Conservation (phyloP, 2,329 filamentous ascomycete species). For the Immersiporthe knoxdaviesiana region DNA sequence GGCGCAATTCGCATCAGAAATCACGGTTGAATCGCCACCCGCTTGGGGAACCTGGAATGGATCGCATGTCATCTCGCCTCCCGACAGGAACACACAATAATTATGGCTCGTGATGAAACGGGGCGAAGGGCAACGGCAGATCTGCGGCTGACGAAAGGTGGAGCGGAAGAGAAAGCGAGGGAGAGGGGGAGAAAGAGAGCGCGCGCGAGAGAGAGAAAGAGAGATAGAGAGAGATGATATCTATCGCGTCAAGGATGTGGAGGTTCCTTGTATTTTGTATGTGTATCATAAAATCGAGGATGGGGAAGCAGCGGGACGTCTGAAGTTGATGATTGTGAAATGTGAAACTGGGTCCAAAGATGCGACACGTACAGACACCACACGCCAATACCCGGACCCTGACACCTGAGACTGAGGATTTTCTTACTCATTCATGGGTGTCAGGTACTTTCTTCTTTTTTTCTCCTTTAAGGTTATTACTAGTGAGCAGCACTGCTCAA, state of each 20-base stretch:
- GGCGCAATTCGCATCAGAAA: neutral
- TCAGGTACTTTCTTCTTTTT: neutral
- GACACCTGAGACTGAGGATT: neutral
- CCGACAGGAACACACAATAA: neutral
- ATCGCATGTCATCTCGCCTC: neutral
- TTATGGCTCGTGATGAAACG: neutral
- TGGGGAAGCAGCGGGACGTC: conserved; percentile 1
- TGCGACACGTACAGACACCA: neutral
- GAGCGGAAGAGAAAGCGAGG: neutral
- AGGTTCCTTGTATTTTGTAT: neutral
- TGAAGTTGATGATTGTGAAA: neutral
- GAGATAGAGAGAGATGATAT: no score
- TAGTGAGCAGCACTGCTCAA: neutral
- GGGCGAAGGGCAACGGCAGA: neutral
- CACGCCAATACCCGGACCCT: neutral
- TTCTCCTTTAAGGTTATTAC: neutral
- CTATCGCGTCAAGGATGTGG: no score
- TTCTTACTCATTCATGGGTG: conserved; percentile 1
- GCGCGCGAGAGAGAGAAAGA: no score
- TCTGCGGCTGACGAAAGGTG: neutral
- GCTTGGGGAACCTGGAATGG: neutral
- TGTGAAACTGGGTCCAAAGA: neutral
- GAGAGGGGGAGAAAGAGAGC: no score
- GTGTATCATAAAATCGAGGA: neutral
- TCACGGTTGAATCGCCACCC: neutral